Base-by-base conservation (phyloP, 2,329 filamentous ascomycete species). In the Aspergillus sojae region DNA sequence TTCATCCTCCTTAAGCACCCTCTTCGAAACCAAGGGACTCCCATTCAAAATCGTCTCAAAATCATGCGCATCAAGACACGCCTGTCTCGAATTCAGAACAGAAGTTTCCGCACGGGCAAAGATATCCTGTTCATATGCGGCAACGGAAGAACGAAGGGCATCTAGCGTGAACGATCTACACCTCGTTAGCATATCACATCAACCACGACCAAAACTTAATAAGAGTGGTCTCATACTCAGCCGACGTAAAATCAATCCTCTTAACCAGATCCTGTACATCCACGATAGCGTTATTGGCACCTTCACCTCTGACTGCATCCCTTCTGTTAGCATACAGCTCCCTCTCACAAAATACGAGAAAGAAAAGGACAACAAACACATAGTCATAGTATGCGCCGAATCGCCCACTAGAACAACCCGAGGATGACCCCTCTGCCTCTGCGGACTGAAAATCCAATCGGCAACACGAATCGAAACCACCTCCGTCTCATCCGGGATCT, bases 371-470 rank as follows among this genome's bases (percentile, higher is more conserved):
- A 21, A 76, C 84, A 73, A 79, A 87, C 84, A 87, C 85, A 87
- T 87, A 0, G 83, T 82, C 85, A 88, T 88, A 0, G 83, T 79
- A 70, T 88, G 85, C 3, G 86, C 77, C 0, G 85, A 82, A 71
- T 88, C 86, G 0, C 86, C 85, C 62, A 85, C 77, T 1, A 88
- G 66, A 0, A 83, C 78, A 0, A 79, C 81, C 2, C 78, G 76
- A 0, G 82, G 82, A 7, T 72, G 70, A 14, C 68, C 71, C 55
- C 71, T 74, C 4, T 66, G 69, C 1, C 77, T 74, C n/a, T 64
- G 68, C 1, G 82, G 83, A 1, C 16, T 28, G 43, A 72, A 72
- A 39, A 80, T 72, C 75, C 83, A 84, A 70, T 87, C 85, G 34
- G 82, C 78, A 5, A 85, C 71, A 11, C 78, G 77, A 5, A 87